A percentile compares a stretch with the other conserved stretches of the same genome.
phyloP scores from a whole-genome alignment of 2,329 filamentous ascomycete species.

The Calonectria pauciramosa region DNA sequence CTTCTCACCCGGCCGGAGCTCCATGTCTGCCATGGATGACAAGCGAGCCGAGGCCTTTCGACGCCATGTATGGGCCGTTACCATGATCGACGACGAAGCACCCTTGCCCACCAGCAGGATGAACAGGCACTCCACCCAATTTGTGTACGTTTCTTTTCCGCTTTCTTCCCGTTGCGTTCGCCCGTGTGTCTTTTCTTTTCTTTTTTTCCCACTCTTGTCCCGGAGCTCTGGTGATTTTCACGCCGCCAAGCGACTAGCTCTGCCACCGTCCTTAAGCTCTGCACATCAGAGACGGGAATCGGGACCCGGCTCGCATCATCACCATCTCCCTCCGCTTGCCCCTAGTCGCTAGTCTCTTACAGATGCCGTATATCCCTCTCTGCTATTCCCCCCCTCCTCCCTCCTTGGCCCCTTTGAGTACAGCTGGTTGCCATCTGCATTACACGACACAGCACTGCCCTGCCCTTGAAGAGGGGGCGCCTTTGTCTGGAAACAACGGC shows the following conservation, averaged over 20 bases:
- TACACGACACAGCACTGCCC: constrained; percentile 1
- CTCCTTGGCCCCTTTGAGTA: not conserved
- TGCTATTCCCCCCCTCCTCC: not conserved
- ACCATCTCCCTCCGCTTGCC: not conserved
- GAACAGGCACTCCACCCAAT: constrained; percentile 37
- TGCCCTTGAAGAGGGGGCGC: not conserved
- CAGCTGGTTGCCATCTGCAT: not conserved
- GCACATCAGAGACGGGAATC: constrained; percentile 6
- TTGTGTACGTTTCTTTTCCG: constrained; percentile 37
- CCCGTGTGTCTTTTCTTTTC: constrained; percentile 34
- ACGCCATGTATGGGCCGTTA: constrained; percentile 44
- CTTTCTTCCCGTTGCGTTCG: constrained; percentile 19
- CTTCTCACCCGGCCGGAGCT: constrained; percentile 45
- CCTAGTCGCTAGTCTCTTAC: not conserved
- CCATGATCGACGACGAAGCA: constrained; percentile 45
- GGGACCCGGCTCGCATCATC: not conserved
- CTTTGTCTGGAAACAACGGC: constrained; percentile 20
- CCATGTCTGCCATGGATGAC: constrained; percentile 45
- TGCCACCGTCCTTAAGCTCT: constrained; percentile 6
- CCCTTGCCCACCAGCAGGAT: constrained; percentile 33
- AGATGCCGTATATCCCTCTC: not conserved
- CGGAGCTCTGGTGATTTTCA: constrained; percentile 7
- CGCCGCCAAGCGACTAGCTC: constrained; percentile 15
- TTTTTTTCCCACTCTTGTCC: not conserved
- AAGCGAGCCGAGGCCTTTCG: constrained; percentile 45